Conservation (phyloP, 805 yeast species). For the Pichia phayaonensis region DNA sequence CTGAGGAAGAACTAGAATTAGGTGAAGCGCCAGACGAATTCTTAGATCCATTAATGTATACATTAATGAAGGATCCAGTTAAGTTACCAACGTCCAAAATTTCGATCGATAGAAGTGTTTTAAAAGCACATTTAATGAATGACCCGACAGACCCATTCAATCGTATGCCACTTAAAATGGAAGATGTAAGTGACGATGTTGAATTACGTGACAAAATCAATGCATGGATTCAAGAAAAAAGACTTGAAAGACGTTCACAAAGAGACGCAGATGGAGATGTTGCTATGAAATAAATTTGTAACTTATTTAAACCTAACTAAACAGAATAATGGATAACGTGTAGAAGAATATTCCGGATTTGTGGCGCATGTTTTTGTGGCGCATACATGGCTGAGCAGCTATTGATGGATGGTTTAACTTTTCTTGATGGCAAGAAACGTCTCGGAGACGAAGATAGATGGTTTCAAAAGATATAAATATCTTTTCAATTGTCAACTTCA, state of each 20-base stretch:
- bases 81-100: slow-evolving; percentile 82
- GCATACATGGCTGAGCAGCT: neutral
- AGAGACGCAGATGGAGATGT: slow-evolving; percentile 22
- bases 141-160: slow-evolving; percentile 98
- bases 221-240: slow-evolving; percentile 45
- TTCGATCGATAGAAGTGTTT: slow-evolving; percentile 81
- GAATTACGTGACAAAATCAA: slow-evolving; percentile 58
- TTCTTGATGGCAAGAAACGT: neutral
- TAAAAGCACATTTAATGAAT: slow-evolving; percentile 86
- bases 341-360: no score
- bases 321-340: no score
- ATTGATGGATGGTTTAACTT: neutral
- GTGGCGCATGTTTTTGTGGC: neutral
- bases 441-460: neutral
- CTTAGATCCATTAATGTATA: slow-evolving; percentile 93
- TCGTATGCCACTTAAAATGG: slow-evolving; percentile 81
- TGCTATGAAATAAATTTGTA: slow-evolving; percentile 10
- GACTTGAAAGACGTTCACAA: slow-evolving; percentile 2
- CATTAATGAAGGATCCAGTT: slow-evolving; percentile 94
- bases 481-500: neutral
- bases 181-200: slow-evolving; percentile 75
- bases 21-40: slow-evolving; percentile 97
- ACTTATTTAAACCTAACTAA: neutral
- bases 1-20: slow-evolving; percentile 76
- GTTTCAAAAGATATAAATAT: neutral